Percentiles rank a stretch among this genome's conserved stretches.
These are phyloP conservation scores for Malassezia dermatis DNA, from an alignment of 1,284 basidiomycete genomes.

Conservation along the genomic window DNA sequence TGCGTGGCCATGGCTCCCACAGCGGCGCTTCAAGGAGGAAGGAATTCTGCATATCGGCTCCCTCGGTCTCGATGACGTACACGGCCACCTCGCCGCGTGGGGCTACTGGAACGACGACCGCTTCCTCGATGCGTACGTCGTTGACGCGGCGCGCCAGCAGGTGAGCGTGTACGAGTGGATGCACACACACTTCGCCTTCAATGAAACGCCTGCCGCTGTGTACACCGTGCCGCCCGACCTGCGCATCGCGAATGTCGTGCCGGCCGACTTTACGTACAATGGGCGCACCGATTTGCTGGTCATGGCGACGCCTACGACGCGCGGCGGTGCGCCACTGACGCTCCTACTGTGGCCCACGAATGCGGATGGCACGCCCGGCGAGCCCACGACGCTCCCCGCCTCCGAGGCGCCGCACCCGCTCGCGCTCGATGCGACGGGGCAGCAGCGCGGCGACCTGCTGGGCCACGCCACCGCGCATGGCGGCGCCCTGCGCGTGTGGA, in stretches of 20 bases:
- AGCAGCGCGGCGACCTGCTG: conserved; percentile 77
- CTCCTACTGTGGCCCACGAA: conserved; percentile 19
- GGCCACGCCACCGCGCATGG: conserved; percentile 53
- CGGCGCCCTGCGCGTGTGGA: conserved; percentile 23
- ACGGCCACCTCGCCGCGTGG: conserved; percentile 68
- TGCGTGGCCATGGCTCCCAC: conserved; percentile 29
- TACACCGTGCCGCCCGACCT: conserved; percentile 28
- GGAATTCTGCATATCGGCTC: conserved; percentile 68
- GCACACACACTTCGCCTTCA: conserved; percentile 58
- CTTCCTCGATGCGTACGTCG: conserved; percentile 66
- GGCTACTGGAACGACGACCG: conserved; percentile 85
- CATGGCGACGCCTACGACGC: conserved; percentile 54
- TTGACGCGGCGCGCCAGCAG: conserved; percentile 63
- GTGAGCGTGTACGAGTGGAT: conserved; percentile 72
- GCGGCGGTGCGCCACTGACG: conserved; percentile 15
- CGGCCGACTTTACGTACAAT: conserved; percentile 83
- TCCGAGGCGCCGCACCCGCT: conserved; percentile 71
- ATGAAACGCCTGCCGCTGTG: conserved; percentile 51
- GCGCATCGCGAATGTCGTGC: conserved; percentile 62
- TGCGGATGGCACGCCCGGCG: conserved; percentile 17
- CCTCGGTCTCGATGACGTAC: conserved; percentile 60
- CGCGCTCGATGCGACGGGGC: conserved; percentile 71
- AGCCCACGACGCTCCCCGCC: conserved; percentile 53
- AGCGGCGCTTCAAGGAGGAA: conserved; percentile 71
- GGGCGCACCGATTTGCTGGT: conserved; percentile 80